phyloP scores from a whole-genome alignment of 371 early-diverging fungal genomes.

The Apophysomyces elegans region DNA sequence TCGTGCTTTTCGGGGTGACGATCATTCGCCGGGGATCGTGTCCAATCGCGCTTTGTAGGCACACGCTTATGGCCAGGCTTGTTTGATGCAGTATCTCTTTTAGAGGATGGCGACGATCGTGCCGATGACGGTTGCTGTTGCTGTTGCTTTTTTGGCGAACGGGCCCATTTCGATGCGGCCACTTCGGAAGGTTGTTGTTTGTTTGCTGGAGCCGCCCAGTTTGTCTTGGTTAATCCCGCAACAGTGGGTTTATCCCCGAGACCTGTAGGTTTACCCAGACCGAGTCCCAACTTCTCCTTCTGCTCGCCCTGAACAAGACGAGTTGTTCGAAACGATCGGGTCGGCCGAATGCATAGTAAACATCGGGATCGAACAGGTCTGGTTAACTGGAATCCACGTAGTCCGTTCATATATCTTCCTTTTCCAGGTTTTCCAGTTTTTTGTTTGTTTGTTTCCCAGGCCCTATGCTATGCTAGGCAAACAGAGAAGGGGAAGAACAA shows the following conservation, averaged over 20 bases:
- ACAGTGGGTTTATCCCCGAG: not conserved
- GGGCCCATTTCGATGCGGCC: not conserved
- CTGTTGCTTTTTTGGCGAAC: not conserved
- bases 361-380: not conserved
- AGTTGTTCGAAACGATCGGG: not conserved
- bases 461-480: too few relatives aligned
- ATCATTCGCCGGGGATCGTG: slow-evolving; percentile 27
- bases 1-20: slow-evolving; percentile 35
- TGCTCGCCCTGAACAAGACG: not conserved
- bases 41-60: slow-evolving; percentile 40
- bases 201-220: not conserved
- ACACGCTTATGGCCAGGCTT: slow-evolving; percentile 14
- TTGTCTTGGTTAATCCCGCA: not conserved
- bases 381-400: not conserved
- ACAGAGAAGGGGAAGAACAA: too few relatives aligned
- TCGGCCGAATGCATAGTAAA: not conserved
- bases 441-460: too few relatives aligned
- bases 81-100: too few relatives aligned
- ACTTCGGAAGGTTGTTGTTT: not conserved
- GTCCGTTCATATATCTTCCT: not conserved
- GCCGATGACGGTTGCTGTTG: not conserved
- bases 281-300: not conserved
- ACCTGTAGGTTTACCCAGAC: not conserved
- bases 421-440: too few relatives aligned
- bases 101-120: not conserved